Evolutionary conservation across 2,329 filamentous ascomycete species (phyloP).

Genomic region (Gliomastix tumulicola): DNA sequence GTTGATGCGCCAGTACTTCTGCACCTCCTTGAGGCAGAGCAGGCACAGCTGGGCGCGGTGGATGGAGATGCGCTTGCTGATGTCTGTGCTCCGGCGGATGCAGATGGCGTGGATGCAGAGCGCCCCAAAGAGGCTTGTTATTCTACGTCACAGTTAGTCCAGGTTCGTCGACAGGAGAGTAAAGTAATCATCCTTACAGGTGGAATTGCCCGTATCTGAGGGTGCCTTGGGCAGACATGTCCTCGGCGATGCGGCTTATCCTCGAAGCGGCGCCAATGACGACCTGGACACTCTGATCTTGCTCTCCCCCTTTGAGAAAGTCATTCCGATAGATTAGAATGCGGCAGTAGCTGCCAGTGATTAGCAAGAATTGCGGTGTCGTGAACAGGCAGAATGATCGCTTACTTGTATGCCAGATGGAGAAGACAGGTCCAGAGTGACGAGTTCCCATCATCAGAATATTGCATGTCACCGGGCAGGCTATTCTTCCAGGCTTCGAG

Average conservation of each 20-base stretch:
- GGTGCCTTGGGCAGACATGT: slow-evolving; percentile 24
- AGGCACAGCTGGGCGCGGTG: slow-evolving; percentile 28
- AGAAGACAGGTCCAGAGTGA: slow-evolving; percentile 26
- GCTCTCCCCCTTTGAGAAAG: slow-evolving; percentile 18
- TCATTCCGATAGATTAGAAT: slow-evolving; percentile 26
- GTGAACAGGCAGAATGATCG: too few species aligned
- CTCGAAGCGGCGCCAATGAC: slow-evolving; percentile 22
- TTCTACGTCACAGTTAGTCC: slow-evolving; percentile 11
- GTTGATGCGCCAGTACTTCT: slow-evolving; percentile 32
- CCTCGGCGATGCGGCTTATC: slow-evolving; percentile 27
- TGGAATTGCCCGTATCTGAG: slow-evolving; percentile 29
- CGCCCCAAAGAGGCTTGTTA: slow-evolving; percentile 27
- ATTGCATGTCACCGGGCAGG: slow-evolving; percentile 20
- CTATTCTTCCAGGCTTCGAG: slow-evolving; percentile 24
- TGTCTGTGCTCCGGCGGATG: slow-evolving; percentile 21
- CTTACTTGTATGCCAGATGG: slow-evolving; percentile 28
- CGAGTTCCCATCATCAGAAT: slow-evolving; percentile 20
- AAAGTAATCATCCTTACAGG: slow-evolving; percentile 13
- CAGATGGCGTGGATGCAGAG: slow-evolving; percentile 28
- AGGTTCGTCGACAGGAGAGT: not conserved
- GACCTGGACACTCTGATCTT: slow-evolving; percentile 17
- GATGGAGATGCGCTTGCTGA: slow-evolving; percentile 24
- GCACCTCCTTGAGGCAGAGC: slow-evolving; percentile 26
- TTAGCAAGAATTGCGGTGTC: too few species aligned
- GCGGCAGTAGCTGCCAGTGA: slow-evolving; percentile 20